Evolutionary conservation across 306 rosid genomes (phyloP).

Genomic region (Canavalia gladiata): DNA sequence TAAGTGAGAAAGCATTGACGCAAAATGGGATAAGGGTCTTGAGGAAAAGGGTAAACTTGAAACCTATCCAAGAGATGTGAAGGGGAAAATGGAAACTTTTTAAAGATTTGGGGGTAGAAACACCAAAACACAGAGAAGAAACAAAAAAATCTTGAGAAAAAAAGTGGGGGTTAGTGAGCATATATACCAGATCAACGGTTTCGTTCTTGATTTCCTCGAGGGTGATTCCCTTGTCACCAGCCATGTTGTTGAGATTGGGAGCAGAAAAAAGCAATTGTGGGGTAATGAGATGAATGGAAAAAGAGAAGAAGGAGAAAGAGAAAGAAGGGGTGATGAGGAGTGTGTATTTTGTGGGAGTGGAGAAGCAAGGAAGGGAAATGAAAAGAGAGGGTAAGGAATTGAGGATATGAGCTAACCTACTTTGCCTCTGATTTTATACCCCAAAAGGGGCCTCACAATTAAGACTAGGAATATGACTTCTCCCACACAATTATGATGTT

Average conservation of each 20-base stretch:
- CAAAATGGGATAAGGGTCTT: no score
- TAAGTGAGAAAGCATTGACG: not conserved
- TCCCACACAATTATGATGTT: slow-evolving; percentile 29
- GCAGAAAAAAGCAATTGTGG: not conserved
- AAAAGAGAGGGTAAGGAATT: not conserved
- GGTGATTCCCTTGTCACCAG: slow-evolving; percentile 51
- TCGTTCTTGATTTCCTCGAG: slow-evolving; percentile 92
- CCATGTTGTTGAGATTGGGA: slow-evolving; percentile 52
- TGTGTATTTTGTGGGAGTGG: no score
- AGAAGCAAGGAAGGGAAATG: not conserved
- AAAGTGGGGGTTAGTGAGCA: not conserved
- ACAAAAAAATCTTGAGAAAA: slow-evolving; percentile 3
- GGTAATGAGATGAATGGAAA: not conserved
- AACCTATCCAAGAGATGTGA: not conserved
- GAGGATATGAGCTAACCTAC: not conserved
- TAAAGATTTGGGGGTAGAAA: not conserved
- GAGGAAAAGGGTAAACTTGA: no score
- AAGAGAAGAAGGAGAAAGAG: not conserved
- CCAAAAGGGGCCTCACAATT: not conserved
- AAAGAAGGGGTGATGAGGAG: not conserved
- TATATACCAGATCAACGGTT: slow-evolving; percentile 90
- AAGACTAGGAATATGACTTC: slow-evolving; percentile 7
- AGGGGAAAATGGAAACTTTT: not conserved
- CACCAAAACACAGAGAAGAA: not conserved
- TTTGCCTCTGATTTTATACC: slow-evolving; percentile 33